Conservation (phyloP, 768 basidiomycete genomes). For the Collybia mongolica region DNA sequence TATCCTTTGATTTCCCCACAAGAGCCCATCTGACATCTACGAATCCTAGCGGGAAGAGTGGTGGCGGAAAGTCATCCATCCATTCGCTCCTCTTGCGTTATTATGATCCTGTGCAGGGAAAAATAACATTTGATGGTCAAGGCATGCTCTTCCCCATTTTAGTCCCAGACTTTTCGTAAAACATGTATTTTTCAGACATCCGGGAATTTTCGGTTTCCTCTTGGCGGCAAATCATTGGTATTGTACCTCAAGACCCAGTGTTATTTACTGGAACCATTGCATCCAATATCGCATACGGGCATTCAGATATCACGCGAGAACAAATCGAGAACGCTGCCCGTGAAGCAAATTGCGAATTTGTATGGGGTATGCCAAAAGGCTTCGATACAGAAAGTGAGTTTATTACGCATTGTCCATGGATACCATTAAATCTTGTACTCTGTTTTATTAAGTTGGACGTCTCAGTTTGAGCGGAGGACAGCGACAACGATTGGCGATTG, state of each 20-base stretch:
- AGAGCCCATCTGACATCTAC: conserved; percentile 3
- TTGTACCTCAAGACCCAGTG: conserved; percentile 95
- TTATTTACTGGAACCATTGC: conserved; percentile 93
- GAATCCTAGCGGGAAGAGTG: conserved; percentile 82
- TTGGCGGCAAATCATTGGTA: conserved; percentile 86
- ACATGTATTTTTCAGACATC: conserved; percentile 59
- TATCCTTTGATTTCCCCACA: not conserved
- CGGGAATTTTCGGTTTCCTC: conserved; percentile 80
- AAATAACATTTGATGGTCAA: conserved; percentile 82
- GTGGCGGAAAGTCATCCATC: conserved; percentile 91
- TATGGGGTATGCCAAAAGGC: conserved; percentile 91
- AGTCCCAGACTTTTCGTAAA: not conserved
- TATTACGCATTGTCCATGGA: not conserved
- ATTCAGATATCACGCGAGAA: conserved; percentile 68
- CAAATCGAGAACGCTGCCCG: conserved; percentile 88
- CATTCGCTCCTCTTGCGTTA: conserved; percentile 85
- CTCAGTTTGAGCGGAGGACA: conserved; percentile 78
- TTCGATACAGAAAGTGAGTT: conserved; percentile 88
- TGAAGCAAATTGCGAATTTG: conserved; percentile 94
- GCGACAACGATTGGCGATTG: conserved; percentile 78
- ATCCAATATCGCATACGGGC: conserved; percentile 91
- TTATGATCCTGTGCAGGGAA: conserved; percentile 85
- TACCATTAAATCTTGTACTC: not conserved
- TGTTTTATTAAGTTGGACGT: conserved; percentile 51
- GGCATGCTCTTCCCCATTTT: conserved; percentile 40